phyloP scores from a whole-genome alignment of 169 alveolate species.

The Toxoplasma gondii region DNA sequence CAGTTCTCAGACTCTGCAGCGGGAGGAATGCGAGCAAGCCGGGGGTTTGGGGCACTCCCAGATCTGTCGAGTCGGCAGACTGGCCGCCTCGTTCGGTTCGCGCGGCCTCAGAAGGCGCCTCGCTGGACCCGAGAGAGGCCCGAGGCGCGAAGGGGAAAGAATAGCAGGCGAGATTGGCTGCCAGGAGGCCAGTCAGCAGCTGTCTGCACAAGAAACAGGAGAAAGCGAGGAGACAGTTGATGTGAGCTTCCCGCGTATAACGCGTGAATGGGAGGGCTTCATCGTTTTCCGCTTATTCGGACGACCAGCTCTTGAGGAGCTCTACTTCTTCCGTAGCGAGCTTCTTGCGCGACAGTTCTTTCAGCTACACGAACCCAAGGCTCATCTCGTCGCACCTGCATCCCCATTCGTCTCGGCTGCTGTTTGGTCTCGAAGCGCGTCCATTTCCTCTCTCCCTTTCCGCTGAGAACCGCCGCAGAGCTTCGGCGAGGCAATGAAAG shows the following conservation, averaged over 20 bases:
- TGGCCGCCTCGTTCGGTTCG: not conserved
- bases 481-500: conserved; percentile 13
- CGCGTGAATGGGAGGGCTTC: no score
- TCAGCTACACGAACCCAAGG: no score
- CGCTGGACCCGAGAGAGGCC: not conserved
- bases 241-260: no score
- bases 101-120: not conserved
- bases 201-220: not conserved
- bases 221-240: not conserved
- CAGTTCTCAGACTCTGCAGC: not conserved
- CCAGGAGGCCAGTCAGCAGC: not conserved
- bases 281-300: no score
- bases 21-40: not conserved
- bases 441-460: no score
- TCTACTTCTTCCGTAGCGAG: no score
- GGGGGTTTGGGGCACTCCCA: not conserved
- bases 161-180: not conserved
- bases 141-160: not conserved
- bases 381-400: not conserved
- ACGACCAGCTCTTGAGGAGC: no score
- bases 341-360: no score
- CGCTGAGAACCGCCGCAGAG: not conserved
- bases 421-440: no score
- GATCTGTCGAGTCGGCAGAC: not conserved
- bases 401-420: not conserved